Evolutionary conservation across 2,329 filamentous ascomycete genomes (phyloP), one percentile per base, ranked within the genome.

Genomic region (Onygenales sp.): DNA sequence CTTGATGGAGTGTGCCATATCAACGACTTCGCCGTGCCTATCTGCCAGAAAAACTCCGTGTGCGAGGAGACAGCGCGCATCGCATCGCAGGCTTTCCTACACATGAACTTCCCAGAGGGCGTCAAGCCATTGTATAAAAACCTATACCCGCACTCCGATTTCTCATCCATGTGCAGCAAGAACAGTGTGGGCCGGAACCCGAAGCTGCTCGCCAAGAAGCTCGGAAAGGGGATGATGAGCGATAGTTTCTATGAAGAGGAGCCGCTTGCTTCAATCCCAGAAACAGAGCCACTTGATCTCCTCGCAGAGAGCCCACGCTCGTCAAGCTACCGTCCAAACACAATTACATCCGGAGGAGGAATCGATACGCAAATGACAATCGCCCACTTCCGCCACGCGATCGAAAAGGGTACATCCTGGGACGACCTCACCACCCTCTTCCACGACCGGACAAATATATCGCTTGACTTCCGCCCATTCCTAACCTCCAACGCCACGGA

Each of bases 21-120:
- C 27, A 59, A 55, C 43, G 57, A 61, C 17, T 59, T 60, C n/a
- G 55, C 58, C 7, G 58, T 61, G 7, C 61, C 61, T 2, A 55
- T 63, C 32, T 63, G 61, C 43, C 35, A 52, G n/a, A 52, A 42
- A 3, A 43, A 52, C 9, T 54, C 50, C 4, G 43, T 59, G 5
- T 63, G 61, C 36, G 58, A 62, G 31, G 56, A 60, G 48, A 54
- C 56, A 7, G 60, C 61, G 5, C 49, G 55, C 2, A 58, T 55
- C 5, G 57, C 61, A 5, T 53, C 56, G 2, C 52, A 49, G n/a
- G 50, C 55, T 42, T 62, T 61, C 32, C 43, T 62, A 5, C 42
- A 54, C 27, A 31, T 43, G 3, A 44, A 49, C 41, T 11, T 60
- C 7, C 36, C 51, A 3, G 33, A 32, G 7, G 38, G 43, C 9